Base-by-base conservation (phyloP, 768 basidiomycete genomes). In the Boletus pseudo-olivaceus region DNA sequence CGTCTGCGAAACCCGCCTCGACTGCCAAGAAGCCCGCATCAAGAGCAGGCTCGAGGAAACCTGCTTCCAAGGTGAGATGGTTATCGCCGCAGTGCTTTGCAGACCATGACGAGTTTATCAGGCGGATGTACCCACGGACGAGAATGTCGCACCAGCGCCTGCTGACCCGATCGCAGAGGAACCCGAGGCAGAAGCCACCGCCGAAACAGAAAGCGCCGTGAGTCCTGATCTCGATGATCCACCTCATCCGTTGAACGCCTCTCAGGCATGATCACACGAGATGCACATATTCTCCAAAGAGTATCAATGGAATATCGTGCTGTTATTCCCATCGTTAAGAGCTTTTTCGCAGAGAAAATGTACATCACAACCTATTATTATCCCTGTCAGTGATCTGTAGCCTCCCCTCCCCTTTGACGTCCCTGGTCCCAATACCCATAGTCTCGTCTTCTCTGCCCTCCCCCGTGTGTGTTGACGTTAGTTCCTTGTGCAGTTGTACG, bases 11-110 rank as follows among this genome's bases (percentile, higher is more conserved):
- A 61, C 76, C 79, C 1, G 67, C 73, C 1, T 81, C 80, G 7
- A 73, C 73, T 17, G 71, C 62, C 20, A 78, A 70, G 48, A 84
- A 84, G 66, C 82, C 84, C 8, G 72, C 79, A 19, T 84, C 83
- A 47, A 73, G 81, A 59, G 83, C 82, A 29, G 72, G 75, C 30
- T 84, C 82, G 14, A 82, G 78, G 76, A 85, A 84, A 68, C 83
- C 84, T 53, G 74, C 71, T n/a, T 84, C 83, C 45, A 85, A 83
- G 81, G 84, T 74, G 23, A 64, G 62, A 55, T 49, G 11, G 6
- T 37, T 38, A 46, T 49, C 55, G 38, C 38, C 42, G 9, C 46
- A 33, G 20, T 42, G 8, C 44, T 12, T 2, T 34, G 29, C 34
- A 39, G 32, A n/a, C 10, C 15, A n/a, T 57, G 44, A 59, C 43